Base-by-base conservation (phyloP, 2,329 filamentous ascomycete species). In the Colletotrichum sp. region DNA sequence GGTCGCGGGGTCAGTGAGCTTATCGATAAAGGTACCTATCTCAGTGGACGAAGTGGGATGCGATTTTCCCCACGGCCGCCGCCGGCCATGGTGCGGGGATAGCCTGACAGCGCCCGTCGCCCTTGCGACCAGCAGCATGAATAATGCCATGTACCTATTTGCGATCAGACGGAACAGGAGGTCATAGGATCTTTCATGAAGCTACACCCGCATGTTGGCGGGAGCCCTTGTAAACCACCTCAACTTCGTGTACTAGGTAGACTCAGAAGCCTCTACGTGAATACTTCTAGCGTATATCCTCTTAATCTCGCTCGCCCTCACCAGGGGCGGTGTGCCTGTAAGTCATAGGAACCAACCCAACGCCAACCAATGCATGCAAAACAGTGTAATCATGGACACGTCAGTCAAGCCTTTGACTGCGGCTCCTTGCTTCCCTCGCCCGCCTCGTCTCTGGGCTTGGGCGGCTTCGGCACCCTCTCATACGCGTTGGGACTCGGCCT, bases 401-500 rank as follows among this genome's bases (percentile, higher is more conserved):
- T n/a, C 16, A 30, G 26, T 71, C 67, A 71, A 28, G 67, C 30
- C 14, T 48, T 68, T n/a, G 60, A 28, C 24, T 32, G 43, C 9
- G 71, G 32, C 9, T 60, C 73, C 75, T 81, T 80, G 55, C 76
- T 77, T 13, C 76, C 78, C 6, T 77, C 64, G 12, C 71, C 76
- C 43, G 78, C 57, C 16, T 79, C 74, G 39, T 82, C 82, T 39
- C 83, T 85, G 7, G 85, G 82, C 75, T 86, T 87, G n/a, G 72
- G 69, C 18, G 82, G 82, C 78, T 90, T 91, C 34, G 88, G 88
- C 82, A 95, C 90, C 84, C 93, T 94, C 85, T 96, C 95, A 81
- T 96, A 96, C 2, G 95, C 95, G 84, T 96, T 96, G 26, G 94
- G 94, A 81, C 94, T 95, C 21, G 93, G 92, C 80, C 83, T 81